Evolutionary conservation across 495 filamentous ascomycete genomes (phyloP), one percentile per base, ranked within the genome.

Genomic region (Daldinia decipiens): DNA sequence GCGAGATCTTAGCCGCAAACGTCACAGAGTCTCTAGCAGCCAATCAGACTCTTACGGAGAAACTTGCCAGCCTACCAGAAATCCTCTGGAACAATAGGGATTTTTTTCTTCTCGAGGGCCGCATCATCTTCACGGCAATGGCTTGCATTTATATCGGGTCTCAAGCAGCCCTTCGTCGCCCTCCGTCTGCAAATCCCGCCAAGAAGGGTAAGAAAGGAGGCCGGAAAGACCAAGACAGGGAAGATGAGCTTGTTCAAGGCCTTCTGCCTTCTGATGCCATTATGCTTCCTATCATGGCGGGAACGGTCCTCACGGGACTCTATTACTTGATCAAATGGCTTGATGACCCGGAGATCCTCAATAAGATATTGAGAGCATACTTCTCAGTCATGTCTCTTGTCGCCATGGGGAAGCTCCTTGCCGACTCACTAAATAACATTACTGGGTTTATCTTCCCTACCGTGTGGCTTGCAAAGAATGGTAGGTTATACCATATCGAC

Each of bases 271-370:
- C 87, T 0, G 95, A 98, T 80, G 95, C 93, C 34, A 84, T 98
- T 70, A 82, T 95, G 78, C 91, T 98, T 56, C 95, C 95, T 7
- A 69, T 98, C n/a, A 79, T 92, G 36, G 95, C 93, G 8, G 95
- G 90, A 5, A 65, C 80, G 2, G 87, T 90, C 0, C 87, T 99
- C 9, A 84, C 89, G 31, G 90, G 88, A 0, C 84, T 99, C 12
- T 98, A 98, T 79, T 88, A 94, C 73, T 83, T 97, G 58, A 93
- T 98, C 76, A 93, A 96, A 73, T 96, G 90, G 86, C 84, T 97
- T 27, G 86, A 95, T 70, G 92, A 97, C 73, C 89, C 95, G 0
- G 83, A 87, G 9, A 79, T 95, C 9, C 73, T 99, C 72, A 98
- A 95, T 80, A 92, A 91, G 80, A 87, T 96, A 19, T 81, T 99